Conservation (phyloP, 129 eudicot genomes). For the Arctium lappa region DNA sequence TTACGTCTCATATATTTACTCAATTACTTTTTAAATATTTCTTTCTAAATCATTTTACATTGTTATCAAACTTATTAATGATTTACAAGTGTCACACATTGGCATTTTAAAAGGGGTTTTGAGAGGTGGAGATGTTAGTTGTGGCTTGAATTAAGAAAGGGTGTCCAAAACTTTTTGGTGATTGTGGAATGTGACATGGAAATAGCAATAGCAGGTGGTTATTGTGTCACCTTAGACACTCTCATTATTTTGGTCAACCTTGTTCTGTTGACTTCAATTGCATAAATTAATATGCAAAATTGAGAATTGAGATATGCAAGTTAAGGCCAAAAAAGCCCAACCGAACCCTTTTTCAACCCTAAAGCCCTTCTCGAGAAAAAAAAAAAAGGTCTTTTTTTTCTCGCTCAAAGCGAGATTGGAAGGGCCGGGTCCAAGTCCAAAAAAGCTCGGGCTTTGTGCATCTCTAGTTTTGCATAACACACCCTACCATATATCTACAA, state of each 20-base stretch:
- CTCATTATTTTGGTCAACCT: conserved; percentile 13
- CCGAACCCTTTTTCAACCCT: too few species aligned
- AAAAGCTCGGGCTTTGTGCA: neutral
- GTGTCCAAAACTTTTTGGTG: conserved; percentile 7
- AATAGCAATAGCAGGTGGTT: conserved; percentile 22
- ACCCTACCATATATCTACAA: conserved; percentile 3
- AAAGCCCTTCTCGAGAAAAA: too few species aligned
- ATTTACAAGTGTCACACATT: conserved; percentile 6
- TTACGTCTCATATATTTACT: neutral
- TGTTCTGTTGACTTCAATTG: neutral
- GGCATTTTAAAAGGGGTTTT: conserved; percentile 14
- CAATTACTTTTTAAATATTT: neutral
- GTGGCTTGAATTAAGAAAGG: conserved; percentile 20
- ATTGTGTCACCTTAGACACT: conserved; percentile 24
- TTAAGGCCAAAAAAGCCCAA: neutral
- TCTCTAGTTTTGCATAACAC: neutral
- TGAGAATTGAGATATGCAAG: neutral
- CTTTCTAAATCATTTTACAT: neutral
- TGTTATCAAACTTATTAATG: too few species aligned
- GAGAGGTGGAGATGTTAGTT: conserved; percentile 22
- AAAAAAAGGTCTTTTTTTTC: neutral
- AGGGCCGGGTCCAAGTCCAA: neutral
- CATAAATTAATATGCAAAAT: too few species aligned
- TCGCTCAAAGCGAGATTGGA: neutral
- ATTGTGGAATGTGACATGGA: conserved; percentile 37